Evolutionary conservation across 139 green algal species (phyloP).

Genomic region (Tetraselmis striata): DNA sequence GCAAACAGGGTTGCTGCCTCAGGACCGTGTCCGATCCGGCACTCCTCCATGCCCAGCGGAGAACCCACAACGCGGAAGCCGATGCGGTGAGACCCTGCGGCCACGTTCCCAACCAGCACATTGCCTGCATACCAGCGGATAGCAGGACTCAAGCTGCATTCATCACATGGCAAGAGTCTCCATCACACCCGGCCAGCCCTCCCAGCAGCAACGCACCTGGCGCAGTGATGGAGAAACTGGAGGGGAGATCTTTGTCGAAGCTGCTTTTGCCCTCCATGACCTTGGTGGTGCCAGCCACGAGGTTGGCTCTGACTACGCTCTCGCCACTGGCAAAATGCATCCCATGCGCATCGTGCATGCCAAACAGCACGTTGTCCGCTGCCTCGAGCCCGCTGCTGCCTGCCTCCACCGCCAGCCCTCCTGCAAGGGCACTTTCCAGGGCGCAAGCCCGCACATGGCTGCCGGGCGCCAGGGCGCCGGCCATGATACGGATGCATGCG

Average conservation of each 20-base stretch:
- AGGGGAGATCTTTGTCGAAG: conserved; percentile 6
- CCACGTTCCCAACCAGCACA: conserved; percentile 7
- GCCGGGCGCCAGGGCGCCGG: background rate
- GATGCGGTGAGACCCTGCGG: conserved; percentile 11
- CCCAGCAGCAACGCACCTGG: too few relatives aligned
- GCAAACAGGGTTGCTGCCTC: background rate
- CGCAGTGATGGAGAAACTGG: background rate
- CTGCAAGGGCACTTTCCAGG: background rate
- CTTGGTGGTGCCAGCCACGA: conserved; percentile 8
- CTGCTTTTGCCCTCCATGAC: conserved; percentile 2
- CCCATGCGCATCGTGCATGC: background rate
- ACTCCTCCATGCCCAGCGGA: background rate
- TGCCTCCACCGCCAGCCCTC: background rate
- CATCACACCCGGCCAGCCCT: too few relatives aligned
- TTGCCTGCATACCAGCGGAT: conserved; percentile 1
- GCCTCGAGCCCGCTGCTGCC: background rate
- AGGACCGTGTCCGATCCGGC: background rate
- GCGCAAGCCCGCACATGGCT: background rate
- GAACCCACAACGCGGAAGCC: conserved; percentile 3
- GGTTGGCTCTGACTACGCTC: background rate
- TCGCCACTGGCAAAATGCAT: background rate
- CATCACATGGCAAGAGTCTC: too few relatives aligned
- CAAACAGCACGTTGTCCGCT: conserved; percentile 3
- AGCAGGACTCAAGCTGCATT: too few relatives aligned
- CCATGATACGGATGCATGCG: background rate